Conservation (phyloP, 176 grass and related monocot genomes). For the Bonia amplexicaulis region DNA sequence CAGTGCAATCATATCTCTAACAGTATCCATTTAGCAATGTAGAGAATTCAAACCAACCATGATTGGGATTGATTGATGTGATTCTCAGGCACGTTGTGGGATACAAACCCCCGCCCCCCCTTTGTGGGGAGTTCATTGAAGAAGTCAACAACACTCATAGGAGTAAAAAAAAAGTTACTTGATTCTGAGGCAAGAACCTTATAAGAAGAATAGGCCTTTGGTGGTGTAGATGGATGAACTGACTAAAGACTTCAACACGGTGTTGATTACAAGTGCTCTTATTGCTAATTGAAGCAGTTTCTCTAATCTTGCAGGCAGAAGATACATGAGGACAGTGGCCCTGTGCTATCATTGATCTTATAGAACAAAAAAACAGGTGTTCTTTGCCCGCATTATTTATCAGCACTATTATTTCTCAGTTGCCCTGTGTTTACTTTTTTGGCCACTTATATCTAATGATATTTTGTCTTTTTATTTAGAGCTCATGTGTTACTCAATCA, state of each 20-base stretch:
- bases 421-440: no score
- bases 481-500: no score
- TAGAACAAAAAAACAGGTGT: neutral
- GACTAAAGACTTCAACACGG: neutral
- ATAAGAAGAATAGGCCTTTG: conserved; percentile 25
- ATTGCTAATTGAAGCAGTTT: conserved; percentile 23
- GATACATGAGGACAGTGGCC: no score
- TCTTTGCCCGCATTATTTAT: no score
- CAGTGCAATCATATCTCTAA: no score
- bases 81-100: neutral
- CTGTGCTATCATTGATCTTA: no score
- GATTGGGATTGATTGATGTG: conserved; percentile 39
- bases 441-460: no score
- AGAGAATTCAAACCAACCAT: conserved; percentile 29
- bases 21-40: neutral
- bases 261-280: conserved; percentile 32
- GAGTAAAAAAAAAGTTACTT: conserved; percentile 26
- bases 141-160: neutral
- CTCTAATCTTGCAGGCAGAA: neutral
- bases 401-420: no score
- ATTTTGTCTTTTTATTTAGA: no score
- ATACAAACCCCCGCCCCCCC: no score
- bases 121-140: no score
- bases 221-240: conserved; percentile 35
- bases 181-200: conserved; percentile 32